Evolutionary conservation across 768 basidiomycete genomes (phyloP).

Genomic region (Cantharellus anzutake): DNA sequence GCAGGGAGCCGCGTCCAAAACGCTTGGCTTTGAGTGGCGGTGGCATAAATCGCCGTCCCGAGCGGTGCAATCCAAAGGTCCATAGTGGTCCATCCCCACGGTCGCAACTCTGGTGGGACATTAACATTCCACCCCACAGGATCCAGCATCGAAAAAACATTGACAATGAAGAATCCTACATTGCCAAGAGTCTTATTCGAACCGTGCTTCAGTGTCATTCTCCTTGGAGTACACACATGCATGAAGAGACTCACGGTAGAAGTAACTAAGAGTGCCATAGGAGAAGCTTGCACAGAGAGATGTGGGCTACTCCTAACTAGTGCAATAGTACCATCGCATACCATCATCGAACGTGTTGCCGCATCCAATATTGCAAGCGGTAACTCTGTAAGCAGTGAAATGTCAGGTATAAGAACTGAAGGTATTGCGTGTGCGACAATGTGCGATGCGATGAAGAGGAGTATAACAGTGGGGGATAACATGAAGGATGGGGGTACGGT

Average conservation of each 20-base stretch:
- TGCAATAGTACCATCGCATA: slow-evolving; percentile 62
- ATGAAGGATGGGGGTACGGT: slow-evolving; percentile 61
- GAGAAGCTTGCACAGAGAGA: slow-evolving; percentile 36
- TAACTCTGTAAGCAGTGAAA: slow-evolving; percentile 33
- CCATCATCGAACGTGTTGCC: slow-evolving; percentile 55
- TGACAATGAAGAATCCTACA: slow-evolving; percentile 62
- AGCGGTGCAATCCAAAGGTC: slow-evolving; percentile 78
- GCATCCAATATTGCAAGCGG: slow-evolving; percentile 60
- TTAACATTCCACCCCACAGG: slow-evolving; percentile 47
- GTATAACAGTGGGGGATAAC: slow-evolving; percentile 44
- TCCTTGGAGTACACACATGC: neutral
- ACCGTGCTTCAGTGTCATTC: neutral
- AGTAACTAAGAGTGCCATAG: slow-evolving; percentile 56
- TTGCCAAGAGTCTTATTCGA: slow-evolving; percentile 42
- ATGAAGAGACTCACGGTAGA: slow-evolving; percentile 37
- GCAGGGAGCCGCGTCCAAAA: slow-evolving; percentile 24
- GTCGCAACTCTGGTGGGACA: slow-evolving; percentile 61
- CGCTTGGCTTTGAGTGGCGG: slow-evolving; percentile 73
- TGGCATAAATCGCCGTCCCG: slow-evolving; percentile 58
- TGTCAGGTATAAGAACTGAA: slow-evolving; percentile 28
- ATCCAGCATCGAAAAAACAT: slow-evolving; percentile 54
- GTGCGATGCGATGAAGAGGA: slow-evolving; percentile 42
- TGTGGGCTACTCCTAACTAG: slow-evolving; percentile 35
- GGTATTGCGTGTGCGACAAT: slow-evolving; percentile 42
- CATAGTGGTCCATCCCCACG: slow-evolving; percentile 70